Base-by-base conservation (phyloP, 1,139 yeast species). In the Kurtzmaniella quercitrusa region DNA sequence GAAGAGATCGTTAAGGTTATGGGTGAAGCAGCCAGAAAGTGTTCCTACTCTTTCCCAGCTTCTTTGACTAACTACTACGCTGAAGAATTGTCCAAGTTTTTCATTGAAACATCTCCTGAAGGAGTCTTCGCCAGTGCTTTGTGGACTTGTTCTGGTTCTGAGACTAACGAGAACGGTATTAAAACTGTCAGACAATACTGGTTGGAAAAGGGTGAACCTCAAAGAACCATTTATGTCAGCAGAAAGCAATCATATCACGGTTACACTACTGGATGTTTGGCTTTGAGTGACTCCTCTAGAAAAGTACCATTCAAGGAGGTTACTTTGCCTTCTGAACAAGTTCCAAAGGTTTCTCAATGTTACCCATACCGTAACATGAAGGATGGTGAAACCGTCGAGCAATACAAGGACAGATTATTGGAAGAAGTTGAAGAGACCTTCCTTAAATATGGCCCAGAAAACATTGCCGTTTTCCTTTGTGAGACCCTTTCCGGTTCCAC, bases 401-500 rank as follows among this genome's bases (percentile, higher is more conserved):
- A 74, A 45, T 79, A 79, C 57, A 63, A 68, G 19, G 65, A 67
- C 39, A 61, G 73, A 50, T 61, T 79, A 41, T 53, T 78, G 37
- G 60, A 67, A 41, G 68, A 74, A 47, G 61, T 77, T 41, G 84
- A 80, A 55, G 66, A 74, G 38, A 59, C 66, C 34, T 74, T 80
- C 48, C 48, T 74, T 40, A 68, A 62, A 15, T 74, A 56, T 43
- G 82, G 72, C 39, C 80, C 84, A 11, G 66, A 67, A 15, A 77
- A 79, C 9, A 67, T 79, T 46, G 78, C 78, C 21, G 78, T 78
- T n/a, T 66, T 78, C 42, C 63, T 76, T 42, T 65, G 72, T 46
- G 84, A 80, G 60, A 77, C 84, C 11, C 65, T 79, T 34, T 71
- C 79, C 39, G 84, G 84, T 23, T 72, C 82, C 17, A 71, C 83